Evolutionary conservation across 2,329 filamentous ascomycete genomes (phyloP).

Genomic region (Cladosporium velox): DNA sequence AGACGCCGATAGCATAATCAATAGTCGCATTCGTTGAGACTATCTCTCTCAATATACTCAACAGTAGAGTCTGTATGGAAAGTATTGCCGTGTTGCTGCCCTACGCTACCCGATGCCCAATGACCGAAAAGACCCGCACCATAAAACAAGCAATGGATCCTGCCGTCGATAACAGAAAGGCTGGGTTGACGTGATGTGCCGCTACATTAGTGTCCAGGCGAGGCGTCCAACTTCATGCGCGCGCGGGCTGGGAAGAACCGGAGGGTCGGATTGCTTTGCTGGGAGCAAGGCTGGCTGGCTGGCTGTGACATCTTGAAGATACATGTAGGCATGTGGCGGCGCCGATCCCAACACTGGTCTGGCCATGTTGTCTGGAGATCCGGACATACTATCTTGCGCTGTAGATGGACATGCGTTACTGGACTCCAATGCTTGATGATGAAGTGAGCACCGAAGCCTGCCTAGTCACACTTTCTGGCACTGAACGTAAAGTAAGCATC

Average conservation of each 20-base stretch:
- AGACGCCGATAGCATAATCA: not conserved
- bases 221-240: not conserved
- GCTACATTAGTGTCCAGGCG: not conserved
- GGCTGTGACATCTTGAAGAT: not conserved
- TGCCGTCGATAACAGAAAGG: not conserved
- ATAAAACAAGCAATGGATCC: not conserved
- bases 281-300: not conserved
- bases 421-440: too few relatives aligned
- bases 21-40: not conserved
- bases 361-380: not conserved
- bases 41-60: not conserved
- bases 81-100: not conserved
- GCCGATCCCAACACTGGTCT: not conserved
- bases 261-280: not conserved
- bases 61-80: not conserved
- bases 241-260: not conserved
- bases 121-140: not conserved
- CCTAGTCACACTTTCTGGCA: too few relatives aligned
- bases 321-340: too few relatives aligned
- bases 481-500: too few relatives aligned
- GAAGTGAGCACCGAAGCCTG: too few relatives aligned
- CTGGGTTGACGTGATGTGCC: not conserved
- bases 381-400: not conserved
- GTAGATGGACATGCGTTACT: not conserved
- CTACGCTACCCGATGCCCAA: not conserved